Evolutionary conservation across 2,329 filamentous ascomycete genomes (phyloP), one percentile per base, ranked within the genome.

Genomic region (Pyricularia sp.): DNA sequence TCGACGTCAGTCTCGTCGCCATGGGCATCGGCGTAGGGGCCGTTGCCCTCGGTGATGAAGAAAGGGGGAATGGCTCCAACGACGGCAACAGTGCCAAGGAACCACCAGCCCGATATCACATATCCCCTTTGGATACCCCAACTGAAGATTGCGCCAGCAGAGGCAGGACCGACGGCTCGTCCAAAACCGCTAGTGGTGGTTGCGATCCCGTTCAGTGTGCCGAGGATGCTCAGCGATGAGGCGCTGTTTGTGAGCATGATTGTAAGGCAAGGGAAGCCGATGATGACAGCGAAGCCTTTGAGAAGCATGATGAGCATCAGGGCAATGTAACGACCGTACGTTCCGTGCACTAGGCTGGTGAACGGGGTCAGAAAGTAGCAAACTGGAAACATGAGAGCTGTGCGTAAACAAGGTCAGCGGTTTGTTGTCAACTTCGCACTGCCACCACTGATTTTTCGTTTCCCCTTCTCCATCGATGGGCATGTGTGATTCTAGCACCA

Each of bases 241-340:
- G 93, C 93, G 11, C 90, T 92, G 79, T 97, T 97, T 31, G 94
- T 97, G 55, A 98, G 85, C 65, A 98, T 83, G 73, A 98, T 97
- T 6, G 92, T 97, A 30, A 87, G 90, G 74, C 92, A 95, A 0
- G 95, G 94, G 77, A 97, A 97, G 0, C 91, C 91, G 74, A 97
- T 90, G 72, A 96, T 95, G 70, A 89, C 88, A 58, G 86, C 87
- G 68, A 91, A 85, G 11, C 90, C 90, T 77, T 97, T 96, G 74
- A 89, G 73, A 61, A 92, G 78, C 82, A 97, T 88, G 55, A 96
- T 80, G 0, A 79, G 70, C 69, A 93, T 83, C 66, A 97, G 82
- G n/a, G 81, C 85, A 1, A 81, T 78, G 73, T 91, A 85, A 68
- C 92, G 90, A 2, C 74, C 64, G 0, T 70, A 72, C 0, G 76